These are phyloP conservation scores for Theileria equi DNA, from an alignment of 169 alveolate species.

Conservation along the genomic window DNA sequence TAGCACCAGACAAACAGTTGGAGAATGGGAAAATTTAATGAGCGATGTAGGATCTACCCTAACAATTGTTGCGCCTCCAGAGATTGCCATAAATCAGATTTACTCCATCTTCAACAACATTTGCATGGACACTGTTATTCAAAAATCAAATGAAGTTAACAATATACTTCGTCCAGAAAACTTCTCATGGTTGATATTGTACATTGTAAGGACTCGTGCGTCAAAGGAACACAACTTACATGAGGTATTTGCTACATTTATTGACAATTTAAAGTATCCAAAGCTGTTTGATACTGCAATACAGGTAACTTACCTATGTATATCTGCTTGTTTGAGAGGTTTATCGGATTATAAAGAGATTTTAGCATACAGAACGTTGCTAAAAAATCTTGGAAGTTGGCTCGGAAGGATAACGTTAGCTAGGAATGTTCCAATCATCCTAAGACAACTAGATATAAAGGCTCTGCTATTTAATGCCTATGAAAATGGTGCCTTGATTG, in stretches of 20 bases:
- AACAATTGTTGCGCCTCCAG: conserved; percentile 61
- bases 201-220: conserved; percentile 86
- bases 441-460: conserved; percentile 84
- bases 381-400: conserved; percentile 88
- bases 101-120: conserved; percentile 73
- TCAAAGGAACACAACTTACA: conserved; percentile 87
- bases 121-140: conserved; percentile 67
- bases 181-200: conserved; percentile 82
- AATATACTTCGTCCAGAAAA: conserved; percentile 77
- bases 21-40: conserved; percentile 74
- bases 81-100: conserved; percentile 64
- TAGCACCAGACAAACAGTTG: conserved; percentile 35
- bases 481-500: conserved; percentile 77
- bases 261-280: conserved; percentile 77
- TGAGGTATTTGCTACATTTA: conserved; percentile 79
- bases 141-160: conserved; percentile 74
- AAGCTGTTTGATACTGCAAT: conserved; percentile 73
- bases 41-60: conserved; percentile 57
- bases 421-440: conserved; percentile 84
- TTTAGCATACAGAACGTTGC: conserved; percentile 80
- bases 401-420: conserved; percentile 84
- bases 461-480: conserved; percentile 80
- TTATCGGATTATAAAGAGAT: conserved; percentile 78
- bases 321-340: conserved; percentile 75
- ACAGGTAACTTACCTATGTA: conserved; percentile 83